These are phyloP conservation scores for Erigeron canadensis DNA, from an alignment of 129 eudicot genomes.

Conservation along the genomic window DNA sequence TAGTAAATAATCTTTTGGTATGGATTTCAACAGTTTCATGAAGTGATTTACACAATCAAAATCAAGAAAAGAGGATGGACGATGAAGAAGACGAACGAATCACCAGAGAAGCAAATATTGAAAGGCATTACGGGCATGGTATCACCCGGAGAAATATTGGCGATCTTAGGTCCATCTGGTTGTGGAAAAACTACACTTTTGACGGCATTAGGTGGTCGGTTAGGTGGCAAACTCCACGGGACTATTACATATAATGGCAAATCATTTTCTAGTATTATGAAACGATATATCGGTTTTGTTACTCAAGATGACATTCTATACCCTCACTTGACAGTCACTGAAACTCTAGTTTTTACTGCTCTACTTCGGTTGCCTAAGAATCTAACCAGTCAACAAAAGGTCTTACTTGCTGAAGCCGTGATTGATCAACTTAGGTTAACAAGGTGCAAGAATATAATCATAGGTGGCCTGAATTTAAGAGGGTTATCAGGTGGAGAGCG, in stretches of 20 bases:
- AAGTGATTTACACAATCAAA: constrained; percentile 60
- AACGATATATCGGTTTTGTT: constrained; percentile 71
- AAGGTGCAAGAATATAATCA: constrained; percentile 59
- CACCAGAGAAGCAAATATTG: constrained; percentile 43
- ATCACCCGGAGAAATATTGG: constrained; percentile 75
- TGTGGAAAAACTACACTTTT: constrained; percentile 78
- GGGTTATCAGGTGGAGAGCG: constrained; percentile 92
- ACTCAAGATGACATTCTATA: constrained; percentile 77
- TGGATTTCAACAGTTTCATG: constrained; percentile 52
- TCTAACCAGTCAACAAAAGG: constrained; percentile 42
- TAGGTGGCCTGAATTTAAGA: constrained; percentile 56
- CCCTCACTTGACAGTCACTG: constrained; percentile 71
- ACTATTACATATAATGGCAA: constrained; percentile 53
- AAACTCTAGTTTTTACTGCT: constrained; percentile 75
- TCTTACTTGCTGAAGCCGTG: constrained; percentile 51
- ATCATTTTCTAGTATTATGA: constrained; percentile 57
- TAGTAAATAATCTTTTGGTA: not conserved
- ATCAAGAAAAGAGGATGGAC: constrained; percentile 31
- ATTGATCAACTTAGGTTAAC: constrained; percentile 57
- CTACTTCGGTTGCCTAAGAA: constrained; percentile 61
- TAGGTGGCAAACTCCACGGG: constrained; percentile 60
- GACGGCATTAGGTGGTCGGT: constrained; percentile 65
- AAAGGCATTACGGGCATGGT: constrained; percentile 65
- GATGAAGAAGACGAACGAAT: constrained; percentile 11
- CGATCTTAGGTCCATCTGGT: constrained; percentile 85